Base-by-base conservation (phyloP, 495 filamentous ascomycete species). In the Chaetomidium leptoderma region DNA sequence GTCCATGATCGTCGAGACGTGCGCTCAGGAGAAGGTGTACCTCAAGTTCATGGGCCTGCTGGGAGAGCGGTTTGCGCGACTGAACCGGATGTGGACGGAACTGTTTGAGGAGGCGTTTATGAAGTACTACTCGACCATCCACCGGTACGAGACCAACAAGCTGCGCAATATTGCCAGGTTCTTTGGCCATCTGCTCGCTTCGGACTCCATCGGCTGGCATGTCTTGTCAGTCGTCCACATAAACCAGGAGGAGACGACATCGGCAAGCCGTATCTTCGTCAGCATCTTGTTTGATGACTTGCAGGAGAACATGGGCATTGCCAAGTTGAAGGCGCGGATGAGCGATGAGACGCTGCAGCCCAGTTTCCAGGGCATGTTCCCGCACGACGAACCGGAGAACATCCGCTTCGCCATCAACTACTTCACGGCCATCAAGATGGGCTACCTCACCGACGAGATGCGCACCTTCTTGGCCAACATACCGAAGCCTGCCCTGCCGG, bases 401-500 rank as follows among this genome's bases (percentile, higher is more conserved):
- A 92, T 90, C 14, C 85, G 93, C 42, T 99, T 99, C 78, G 89
- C 92, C 19, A 95, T 97, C 83, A 99, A 99, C 71, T 99, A 95
- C 75, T 97, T 97, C 72, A 99, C 93, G 8, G 90, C 89, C 63
- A 92, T 99, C 69, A 90, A 91, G 57, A 91, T 99, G 86, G 93
- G 93, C 71, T 83, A 80, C 30, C 74, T 99, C 61, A 99, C 93
- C 13, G 95, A 97, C 62, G 88, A 91, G 62, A 96, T 97, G 92
- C 84, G 93, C 63, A 89, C 91, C 62, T 84, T 83, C 67, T 76
- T 97, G 53, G 89, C 91, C 68, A 96, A 91, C 66, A 82, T 88
- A 65, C 88, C 92, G 23, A 88, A 89, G 63, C 87, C 91, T 39
- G 76, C 84, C 4, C 71, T 85, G 19, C 86, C 89, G 10, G 84